Evolutionary conservation across 768 basidiomycete species (phyloP), one percentile per base, ranked within the genome.

Genomic region (Mycena epipterygia): DNA sequence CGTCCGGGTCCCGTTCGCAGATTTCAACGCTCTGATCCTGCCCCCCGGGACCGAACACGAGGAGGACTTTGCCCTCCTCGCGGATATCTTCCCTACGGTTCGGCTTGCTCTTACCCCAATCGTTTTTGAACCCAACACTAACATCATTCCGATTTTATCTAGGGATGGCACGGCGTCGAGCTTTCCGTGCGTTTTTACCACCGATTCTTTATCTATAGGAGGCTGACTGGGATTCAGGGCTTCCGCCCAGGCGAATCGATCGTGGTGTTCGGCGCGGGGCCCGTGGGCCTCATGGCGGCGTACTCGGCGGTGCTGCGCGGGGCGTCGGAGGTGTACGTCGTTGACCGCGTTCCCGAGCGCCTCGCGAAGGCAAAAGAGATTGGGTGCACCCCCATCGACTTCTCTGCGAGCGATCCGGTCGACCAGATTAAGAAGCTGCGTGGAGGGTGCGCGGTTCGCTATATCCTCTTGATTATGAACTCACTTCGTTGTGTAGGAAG

Each of bases 1-100:
- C 73, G 82, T 89, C 48, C 82, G 85, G 16, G 87, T 89, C 9
- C 88, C 88, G 0, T 89, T 85, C 74, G 88, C 88, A 9, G 88
- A 89, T 71, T 89, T 87, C 79, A 88, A 88, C 68, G 87, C 86
- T 3, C 77, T 89, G 23, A 82, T 82, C 42, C 82, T 89, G 0
- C 88, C 88, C 7, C 79, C 85, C 11, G 88, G 88, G 6, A 86
- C 74, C n/a, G 86, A 86, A 70, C 80, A 87, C 70, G 88, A 89
- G 74, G 85, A 85, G 27, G 88, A 89, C 69, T 89, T 89, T 74
- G 85, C 87, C 2, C 73, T 87, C 32, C 81, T 89, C 3, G 87
- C 87, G 21, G 87, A 88, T 74, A 88, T 88, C 56, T 89, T 88
- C 81, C 88, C 88, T 46, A 88, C 86, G 8, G 88, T 86, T 56